Conservation (phyloP, 2,329 filamentous ascomycete species). For the Lasiodiplodia hormozganensis region DNA sequence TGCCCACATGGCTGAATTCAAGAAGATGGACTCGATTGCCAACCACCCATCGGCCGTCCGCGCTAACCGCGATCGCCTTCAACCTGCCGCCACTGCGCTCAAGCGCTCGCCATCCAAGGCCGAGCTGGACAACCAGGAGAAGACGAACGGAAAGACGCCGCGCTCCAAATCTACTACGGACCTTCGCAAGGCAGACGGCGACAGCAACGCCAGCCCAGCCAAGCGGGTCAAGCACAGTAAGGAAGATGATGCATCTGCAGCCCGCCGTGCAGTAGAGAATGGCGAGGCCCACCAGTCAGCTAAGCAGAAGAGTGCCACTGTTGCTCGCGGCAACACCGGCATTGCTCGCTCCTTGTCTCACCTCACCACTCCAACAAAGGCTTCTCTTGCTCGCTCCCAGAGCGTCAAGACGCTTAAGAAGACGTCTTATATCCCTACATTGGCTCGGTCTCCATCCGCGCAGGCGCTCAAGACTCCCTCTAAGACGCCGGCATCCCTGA, state of each 20-base stretch:
- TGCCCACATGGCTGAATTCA: constrained; percentile 85
- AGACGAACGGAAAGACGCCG: constrained; percentile 46
- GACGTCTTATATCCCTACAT: constrained; percentile 61
- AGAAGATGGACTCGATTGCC: constrained; percentile 97
- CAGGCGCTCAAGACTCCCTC: constrained; percentile 54
- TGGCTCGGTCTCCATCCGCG: constrained; percentile 58
- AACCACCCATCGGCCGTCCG: constrained; percentile 83
- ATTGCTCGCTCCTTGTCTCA: constrained; percentile 52
- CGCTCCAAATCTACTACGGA: constrained; percentile 44
- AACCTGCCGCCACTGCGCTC: constrained; percentile 50
- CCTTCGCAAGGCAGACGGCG: constrained; percentile 36
- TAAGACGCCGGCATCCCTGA: constrained; percentile 47
- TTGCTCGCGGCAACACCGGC: constrained; percentile 46
- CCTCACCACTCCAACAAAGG: constrained; percentile 79
- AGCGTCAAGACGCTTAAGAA: constrained; percentile 57
- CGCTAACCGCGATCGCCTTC: constrained; percentile 60
- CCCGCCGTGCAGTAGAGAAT: constrained; percentile 60
- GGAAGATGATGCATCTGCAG: constrained; percentile 72
- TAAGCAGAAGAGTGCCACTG: constrained; percentile 53
- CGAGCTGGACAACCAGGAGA: constrained; percentile 67
- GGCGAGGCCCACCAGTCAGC: constrained; percentile 53
- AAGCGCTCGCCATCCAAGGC: constrained; percentile 62
- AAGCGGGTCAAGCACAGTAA: constrained; percentile 76
- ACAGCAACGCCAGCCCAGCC: constrained; percentile 49
- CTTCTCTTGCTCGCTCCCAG: constrained; percentile 69